Evolutionary conservation across 2,329 filamentous ascomycete species (phyloP).

Genomic region (Paraconiothyrium brasiliense): DNA sequence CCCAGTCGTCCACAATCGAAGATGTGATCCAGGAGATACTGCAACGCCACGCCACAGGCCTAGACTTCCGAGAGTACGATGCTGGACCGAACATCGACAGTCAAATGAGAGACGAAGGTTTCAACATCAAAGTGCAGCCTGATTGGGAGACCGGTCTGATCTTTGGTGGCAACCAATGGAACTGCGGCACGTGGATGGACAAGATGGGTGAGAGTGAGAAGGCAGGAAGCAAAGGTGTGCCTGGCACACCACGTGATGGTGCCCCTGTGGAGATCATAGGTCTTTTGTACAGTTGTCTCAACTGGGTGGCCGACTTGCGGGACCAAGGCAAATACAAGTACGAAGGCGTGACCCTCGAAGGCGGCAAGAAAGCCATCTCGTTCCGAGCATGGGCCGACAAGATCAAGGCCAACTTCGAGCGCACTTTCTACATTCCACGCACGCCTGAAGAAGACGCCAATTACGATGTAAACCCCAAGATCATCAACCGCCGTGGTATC

Average conservation of each 20-base stretch:
- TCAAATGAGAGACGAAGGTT: conserved; percentile 92
- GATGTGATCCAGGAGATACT: conserved; percentile 94
- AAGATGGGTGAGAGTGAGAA: conserved; percentile 99
- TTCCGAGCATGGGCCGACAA: conserved; percentile 81
- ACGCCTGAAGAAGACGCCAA: conserved; percentile 73
- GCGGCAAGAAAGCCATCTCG: conserved; percentile 68
- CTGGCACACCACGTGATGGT: conserved; percentile 95
- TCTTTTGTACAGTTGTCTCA: conserved; percentile 86
- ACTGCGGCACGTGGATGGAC: conserved; percentile 99
- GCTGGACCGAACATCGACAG: conserved; percentile 87
- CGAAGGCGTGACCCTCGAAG: conserved; percentile 73
- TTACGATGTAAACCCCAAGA: conserved; percentile 80
- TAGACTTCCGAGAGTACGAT: conserved; percentile 94
- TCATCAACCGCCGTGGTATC: conserved; percentile 91
- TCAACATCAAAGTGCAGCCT: conserved; percentile 88
- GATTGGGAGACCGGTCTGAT: conserved; percentile 93
- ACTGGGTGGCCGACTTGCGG: conserved; percentile 77
- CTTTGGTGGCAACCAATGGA: conserved; percentile 91
- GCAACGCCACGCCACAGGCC: conserved; percentile 87
- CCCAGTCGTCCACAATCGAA: conserved; percentile 80
- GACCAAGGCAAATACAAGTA: conserved; percentile 76
- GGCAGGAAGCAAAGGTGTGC: conserved; percentile 90
- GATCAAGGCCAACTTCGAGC: conserved; percentile 88
- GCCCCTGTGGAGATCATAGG: conserved; percentile 96
- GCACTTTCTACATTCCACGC: conserved; percentile 85